Base-by-base conservation (phyloP, 495 filamentous ascomycete genomes). In the Usnea hakonensis region DNA sequence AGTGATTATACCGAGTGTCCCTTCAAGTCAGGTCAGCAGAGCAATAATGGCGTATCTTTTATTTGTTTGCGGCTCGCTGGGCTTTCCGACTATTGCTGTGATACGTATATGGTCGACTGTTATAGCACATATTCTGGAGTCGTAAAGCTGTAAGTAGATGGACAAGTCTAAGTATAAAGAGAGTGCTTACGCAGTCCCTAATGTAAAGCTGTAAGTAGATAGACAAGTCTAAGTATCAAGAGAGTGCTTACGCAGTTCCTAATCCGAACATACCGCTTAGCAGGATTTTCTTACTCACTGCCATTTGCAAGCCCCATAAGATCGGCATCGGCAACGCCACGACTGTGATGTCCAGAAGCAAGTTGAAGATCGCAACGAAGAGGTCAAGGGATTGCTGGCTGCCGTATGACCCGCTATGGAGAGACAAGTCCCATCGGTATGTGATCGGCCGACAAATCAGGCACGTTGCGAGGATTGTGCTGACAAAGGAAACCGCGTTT, bases 281-380 rank as follows among this genome's bases (percentile, higher is more conserved):
- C 14, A 56, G 63, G 6, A 71, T 23, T 48, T 74, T 75, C 60
- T 72, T 75, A 59, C 66, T 70, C 53, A 64, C 44, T 60, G 71
- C 71, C 68, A 75, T 67, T 64, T 73, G 72, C 64, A 73, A 66
- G 48, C 69, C 60, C 76, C 74, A 74, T 23, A 77, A 67, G 43
- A 76, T 67, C 26, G 73, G 79, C 69, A 82, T 69, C 16, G 75
- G 79, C 62, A 77, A 65, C 5, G 70, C 57, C 28, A 75, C 69
- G 35, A 76, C 72, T 58, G 68, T 35, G 37, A 77, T 57, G 54
- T 78, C 77, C 2, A 72, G 71, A 13, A 73, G 11, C 13, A 75
- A 57, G 59, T 76, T 66, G 46, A 69, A 56, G 1, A 72, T 65
- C 19, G 67, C 72, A 0, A 75, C 65, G n/a, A 55, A 68, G 6